Percentiles rank a stretch among this genome's conserved stretches.
Evolutionary conservation across 352 stramenopile genomes (phyloP).

Genomic region (Thraustochytrium striatum): DNA sequence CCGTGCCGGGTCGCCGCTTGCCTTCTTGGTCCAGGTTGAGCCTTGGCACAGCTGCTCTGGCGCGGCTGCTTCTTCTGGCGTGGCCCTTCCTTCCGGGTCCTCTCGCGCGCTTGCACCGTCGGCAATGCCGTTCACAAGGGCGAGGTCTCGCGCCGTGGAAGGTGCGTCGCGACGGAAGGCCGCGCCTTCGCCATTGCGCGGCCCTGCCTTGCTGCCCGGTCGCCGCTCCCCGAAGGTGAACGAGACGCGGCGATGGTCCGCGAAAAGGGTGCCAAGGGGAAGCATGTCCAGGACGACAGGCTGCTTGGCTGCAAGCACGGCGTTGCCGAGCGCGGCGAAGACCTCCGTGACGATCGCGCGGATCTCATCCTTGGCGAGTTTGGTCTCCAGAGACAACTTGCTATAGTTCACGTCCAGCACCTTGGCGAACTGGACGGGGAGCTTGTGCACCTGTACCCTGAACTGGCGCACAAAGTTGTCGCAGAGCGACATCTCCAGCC

Average conservation of each 20-base stretch:
- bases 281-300: background rate
- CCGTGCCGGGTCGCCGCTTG: no score
- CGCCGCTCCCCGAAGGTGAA: background rate
- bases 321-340: constrained; percentile 4
- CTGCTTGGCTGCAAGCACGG: background rate
- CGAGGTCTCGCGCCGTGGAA: background rate
- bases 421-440: background rate
- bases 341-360: background rate
- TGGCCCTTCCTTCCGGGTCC: no score
- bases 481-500: background rate
- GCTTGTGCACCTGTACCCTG: background rate
- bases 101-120: no score
- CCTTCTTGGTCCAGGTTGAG: no score
- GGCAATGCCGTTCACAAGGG: background rate
- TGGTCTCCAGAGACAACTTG: constrained; percentile 12
- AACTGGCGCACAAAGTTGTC: constrained; percentile 10
- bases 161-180: no score
- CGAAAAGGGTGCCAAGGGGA: background rate
- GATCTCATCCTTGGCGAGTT: constrained; percentile 23
- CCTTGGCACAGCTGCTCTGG: no score
- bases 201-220: background rate
- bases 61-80: no score
- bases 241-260: constrained; percentile 18
- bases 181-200: no score
- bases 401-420: background rate